These are phyloP conservation scores for Fusarium sublunatum DNA, from an alignment of 2,329 filamentous ascomycete species.

Conservation along the genomic window DNA sequence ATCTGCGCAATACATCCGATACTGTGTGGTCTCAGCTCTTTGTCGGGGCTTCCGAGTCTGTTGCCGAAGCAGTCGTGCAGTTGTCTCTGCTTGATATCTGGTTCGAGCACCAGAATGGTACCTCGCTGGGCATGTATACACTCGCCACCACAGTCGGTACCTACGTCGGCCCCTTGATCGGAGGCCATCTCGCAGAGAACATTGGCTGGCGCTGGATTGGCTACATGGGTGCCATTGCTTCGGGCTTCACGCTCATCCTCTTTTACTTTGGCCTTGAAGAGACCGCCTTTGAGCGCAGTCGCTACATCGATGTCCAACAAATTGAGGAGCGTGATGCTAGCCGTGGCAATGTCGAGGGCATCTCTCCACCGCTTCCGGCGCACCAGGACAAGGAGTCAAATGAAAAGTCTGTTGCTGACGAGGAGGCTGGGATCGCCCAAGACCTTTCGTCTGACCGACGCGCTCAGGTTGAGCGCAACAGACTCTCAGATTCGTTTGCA, in stretches of 20 bases:
- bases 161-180: slow-evolving; percentile 65
- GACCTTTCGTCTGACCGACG: slow-evolving; percentile 29
- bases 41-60: slow-evolving; percentile 66
- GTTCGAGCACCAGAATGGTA: slow-evolving; percentile 67
- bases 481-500: slow-evolving; percentile 42
- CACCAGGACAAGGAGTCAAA: slow-evolving; percentile 3
- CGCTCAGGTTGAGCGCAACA: slow-evolving; percentile 34
- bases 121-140: slow-evolving; percentile 65
- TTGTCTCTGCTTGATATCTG: slow-evolving; percentile 68
- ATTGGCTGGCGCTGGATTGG: slow-evolving; percentile 68
- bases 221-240: slow-evolving; percentile 62
- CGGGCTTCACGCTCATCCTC: slow-evolving; percentile 58
- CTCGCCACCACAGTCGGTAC: slow-evolving; percentile 67
- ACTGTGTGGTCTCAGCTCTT: slow-evolving; percentile 68
- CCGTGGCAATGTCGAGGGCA: slow-evolving; percentile 32
- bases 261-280: slow-evolving; percentile 65
- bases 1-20: slow-evolving; percentile 55
- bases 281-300: slow-evolving; percentile 60
- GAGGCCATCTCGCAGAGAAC: slow-evolving; percentile 60
- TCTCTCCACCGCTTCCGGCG: slow-evolving; percentile 8
- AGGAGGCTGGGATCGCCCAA: slow-evolving; percentile 18
- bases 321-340: slow-evolving; percentile 11
- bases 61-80: slow-evolving; percentile 67
- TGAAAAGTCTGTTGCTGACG: slow-evolving; percentile 26
- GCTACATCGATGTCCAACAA: slow-evolving; percentile 47